A percentile compares a stretch with the other conserved stretches of the same genome.
These are phyloP conservation scores for Gossypium raimondii DNA, from an alignment of 345 rosid species.

Conservation along the genomic window DNA sequence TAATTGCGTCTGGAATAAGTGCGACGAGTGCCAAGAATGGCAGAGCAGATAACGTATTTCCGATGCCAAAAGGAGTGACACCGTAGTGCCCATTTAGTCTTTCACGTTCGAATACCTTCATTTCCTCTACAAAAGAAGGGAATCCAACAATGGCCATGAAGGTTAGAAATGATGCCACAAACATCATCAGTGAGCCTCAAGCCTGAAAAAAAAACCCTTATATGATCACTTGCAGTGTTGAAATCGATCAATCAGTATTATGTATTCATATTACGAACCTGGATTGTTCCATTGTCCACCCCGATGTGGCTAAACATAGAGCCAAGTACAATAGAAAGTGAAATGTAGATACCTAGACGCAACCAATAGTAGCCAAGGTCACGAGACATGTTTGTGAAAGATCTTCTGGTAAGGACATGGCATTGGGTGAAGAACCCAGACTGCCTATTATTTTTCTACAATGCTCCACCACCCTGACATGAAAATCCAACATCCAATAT, in stretches of 20 bases:
- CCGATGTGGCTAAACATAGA: conserved; percentile 33
- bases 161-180: conserved; percentile 42
- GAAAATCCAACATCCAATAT: background rate
- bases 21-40: conserved; percentile 39
- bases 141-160: conserved; percentile 52
- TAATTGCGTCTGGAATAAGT: conserved; percentile 40
- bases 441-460: conserved; percentile 26
- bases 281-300: conserved; percentile 10
- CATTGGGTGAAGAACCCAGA: conserved; percentile 41
- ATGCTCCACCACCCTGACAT: conserved; percentile 16
- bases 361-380: conserved; percentile 63
- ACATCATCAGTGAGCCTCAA: conserved; percentile 44
- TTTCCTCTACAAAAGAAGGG: conserved; percentile 58
- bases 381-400: conserved; percentile 57
- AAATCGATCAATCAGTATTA: background rate
- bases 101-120: conserved; percentile 47
- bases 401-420: conserved; percentile 41
- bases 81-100: conserved; percentile 60
- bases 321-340: conserved; percentile 37
- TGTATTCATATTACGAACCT: conserved; percentile 16
- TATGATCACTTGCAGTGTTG: background rate
- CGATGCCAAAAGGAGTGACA: conserved; percentile 30
- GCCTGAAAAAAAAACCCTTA: conserved; percentile 23
- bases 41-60: conserved; percentile 41
- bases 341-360: conserved; percentile 40